Percentiles rank a stretch among this genome's conserved stretches.
Conservation (phyloP, 2,329 filamentous ascomycete genomes). For the Diaporthe longicolla region DNA sequence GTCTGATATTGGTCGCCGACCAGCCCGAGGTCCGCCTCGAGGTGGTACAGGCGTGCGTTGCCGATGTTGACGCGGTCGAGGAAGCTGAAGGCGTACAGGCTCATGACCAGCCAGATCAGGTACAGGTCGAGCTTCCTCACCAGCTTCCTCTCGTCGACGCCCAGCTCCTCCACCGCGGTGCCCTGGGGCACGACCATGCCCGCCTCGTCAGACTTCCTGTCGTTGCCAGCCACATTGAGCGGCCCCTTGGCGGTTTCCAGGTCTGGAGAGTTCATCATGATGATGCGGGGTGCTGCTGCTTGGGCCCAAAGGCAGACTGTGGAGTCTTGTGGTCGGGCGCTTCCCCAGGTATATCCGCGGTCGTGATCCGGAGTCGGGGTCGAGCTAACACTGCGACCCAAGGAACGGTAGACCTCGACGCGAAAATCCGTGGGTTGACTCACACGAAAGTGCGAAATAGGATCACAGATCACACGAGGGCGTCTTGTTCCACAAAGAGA, state of each 20-base stretch:
- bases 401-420: not conserved
- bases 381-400: constrained; percentile 20
- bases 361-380: not conserved
- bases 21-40: constrained; percentile 75
- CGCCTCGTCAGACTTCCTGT: constrained; percentile 13
- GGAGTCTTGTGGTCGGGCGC: not conserved
- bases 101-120: constrained; percentile 77
- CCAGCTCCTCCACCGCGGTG: not conserved
- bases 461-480: constrained; percentile 5
- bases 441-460: not conserved
- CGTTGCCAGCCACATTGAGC: constrained; percentile 10
- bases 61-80: constrained; percentile 82
- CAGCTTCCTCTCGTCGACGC: constrained; percentile 65
- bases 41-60: constrained; percentile 75
- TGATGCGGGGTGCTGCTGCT: not conserved
- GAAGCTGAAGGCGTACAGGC: constrained; percentile 82
- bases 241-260: constrained; percentile 3
- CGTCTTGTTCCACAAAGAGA: not conserved
- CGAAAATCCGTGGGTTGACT: not conserved
- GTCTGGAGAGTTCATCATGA: constrained; percentile 19
- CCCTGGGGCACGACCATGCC: not conserved
- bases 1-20: constrained; percentile 78
- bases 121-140: constrained; percentile 75
- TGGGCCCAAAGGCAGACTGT: not conserved
- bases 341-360: not conserved